Conservation (phyloP, 2,329 filamentous ascomycete genomes). For the Stachybotrys echinatus region DNA sequence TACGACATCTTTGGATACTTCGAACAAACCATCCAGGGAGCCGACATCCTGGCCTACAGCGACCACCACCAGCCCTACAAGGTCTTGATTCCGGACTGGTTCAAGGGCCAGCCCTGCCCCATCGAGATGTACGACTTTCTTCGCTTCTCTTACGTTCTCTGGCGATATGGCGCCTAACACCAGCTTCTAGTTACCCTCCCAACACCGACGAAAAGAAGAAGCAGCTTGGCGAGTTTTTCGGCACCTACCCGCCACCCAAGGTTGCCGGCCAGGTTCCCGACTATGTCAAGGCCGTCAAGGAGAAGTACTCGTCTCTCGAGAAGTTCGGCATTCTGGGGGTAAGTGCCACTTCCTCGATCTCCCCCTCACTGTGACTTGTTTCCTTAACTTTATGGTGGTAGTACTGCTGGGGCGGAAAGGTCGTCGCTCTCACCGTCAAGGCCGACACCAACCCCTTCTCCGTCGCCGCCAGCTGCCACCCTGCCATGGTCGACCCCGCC, state of each 20-base stretch:
- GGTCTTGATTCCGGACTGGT: conserved; percentile 90
- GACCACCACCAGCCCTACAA: conserved; percentile 63
- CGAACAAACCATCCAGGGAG: conserved; percentile 64
- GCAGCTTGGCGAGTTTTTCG: conserved; percentile 53
- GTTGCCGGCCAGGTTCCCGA: conserved; percentile 45
- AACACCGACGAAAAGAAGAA: conserved; percentile 59
- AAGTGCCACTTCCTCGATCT: conserved; percentile 17
- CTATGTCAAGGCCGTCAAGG: conserved; percentile 48
- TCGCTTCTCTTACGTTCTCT: not conserved
- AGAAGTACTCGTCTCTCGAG: conserved; percentile 48
- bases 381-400: too few relatives aligned
- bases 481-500: conserved; percentile 57
- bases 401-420: conserved; percentile 70
- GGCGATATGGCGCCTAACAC: too few relatives aligned
- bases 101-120: conserved; percentile 64
- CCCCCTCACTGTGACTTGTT: too few relatives aligned
- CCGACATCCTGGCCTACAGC: conserved; percentile 57
- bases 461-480: conserved; percentile 47
- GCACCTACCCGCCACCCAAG: conserved; percentile 40
- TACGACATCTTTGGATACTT: conserved; percentile 69
- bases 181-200: conserved; percentile 59
- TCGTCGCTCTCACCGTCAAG: conserved; percentile 47
- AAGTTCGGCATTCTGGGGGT: conserved; percentile 58
- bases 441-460: conserved; percentile 50
- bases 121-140: conserved; percentile 46